Evolutionary conservation across 2,329 filamentous ascomycete genomes (phyloP).

Genomic region (Alternaria triticina): DNA sequence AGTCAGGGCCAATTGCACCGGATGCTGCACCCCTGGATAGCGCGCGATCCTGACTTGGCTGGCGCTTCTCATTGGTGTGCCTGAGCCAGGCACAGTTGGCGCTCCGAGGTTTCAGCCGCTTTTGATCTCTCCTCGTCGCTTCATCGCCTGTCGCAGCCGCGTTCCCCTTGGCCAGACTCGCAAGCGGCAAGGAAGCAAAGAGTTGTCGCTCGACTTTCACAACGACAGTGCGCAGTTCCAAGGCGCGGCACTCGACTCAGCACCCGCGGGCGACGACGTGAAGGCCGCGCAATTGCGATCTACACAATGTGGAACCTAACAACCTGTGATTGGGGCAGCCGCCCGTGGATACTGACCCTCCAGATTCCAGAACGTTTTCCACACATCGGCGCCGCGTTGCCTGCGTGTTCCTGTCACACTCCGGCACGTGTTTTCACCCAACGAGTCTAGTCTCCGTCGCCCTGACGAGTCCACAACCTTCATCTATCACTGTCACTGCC

Average conservation of each 20-base stretch:
- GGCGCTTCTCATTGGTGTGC: constrained; percentile 37
- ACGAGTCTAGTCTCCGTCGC: constrained; percentile 14
- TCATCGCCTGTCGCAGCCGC: constrained; percentile 26
- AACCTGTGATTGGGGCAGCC: constrained; percentile 20
- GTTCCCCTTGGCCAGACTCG: constrained; percentile 19
- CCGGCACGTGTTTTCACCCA: constrained; percentile 22
- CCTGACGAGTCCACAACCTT: neutral
- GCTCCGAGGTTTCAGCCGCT: constrained; percentile 20
- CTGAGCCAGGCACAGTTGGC: constrained; percentile 35
- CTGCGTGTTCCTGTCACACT: constrained; percentile 10
- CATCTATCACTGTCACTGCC: constrained; percentile 8
- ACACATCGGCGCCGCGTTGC: constrained; percentile 20
- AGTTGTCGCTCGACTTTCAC: constrained; percentile 7
- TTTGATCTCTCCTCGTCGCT: neutral
- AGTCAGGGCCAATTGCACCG: constrained; percentile 31
- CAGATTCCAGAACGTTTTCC: constrained; percentile 32
- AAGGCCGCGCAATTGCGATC: constrained; percentile 41
- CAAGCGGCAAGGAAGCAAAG: constrained; percentile 19
- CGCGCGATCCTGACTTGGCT: constrained; percentile 4
- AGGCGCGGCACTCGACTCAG: neutral
- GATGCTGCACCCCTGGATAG: constrained; percentile 20
- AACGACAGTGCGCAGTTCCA: constrained; percentile 3
- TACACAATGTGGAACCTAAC: constrained; percentile 24
- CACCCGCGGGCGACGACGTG: constrained; percentile 5
- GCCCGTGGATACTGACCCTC: constrained; percentile 19